phyloP scores from a whole-genome alignment of 176 grass and related monocot species.

The Guadua angustifolia region DNA sequence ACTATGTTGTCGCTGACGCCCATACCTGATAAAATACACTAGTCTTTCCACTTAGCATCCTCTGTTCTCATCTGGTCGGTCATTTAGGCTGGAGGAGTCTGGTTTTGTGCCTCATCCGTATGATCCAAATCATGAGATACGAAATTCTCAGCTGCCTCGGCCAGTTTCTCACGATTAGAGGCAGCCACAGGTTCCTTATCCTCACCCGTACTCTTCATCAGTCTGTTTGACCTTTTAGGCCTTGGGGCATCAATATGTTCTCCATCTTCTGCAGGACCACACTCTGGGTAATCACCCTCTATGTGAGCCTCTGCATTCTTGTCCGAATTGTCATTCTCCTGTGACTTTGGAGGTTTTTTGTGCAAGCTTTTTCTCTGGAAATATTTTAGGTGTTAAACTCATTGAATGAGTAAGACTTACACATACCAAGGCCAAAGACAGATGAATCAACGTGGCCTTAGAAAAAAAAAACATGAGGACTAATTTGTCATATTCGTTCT shows the following conservation, averaged over 20 bases:
- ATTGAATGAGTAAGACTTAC: slow-evolving; percentile 13
- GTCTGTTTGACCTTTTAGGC: slow-evolving; percentile 82
- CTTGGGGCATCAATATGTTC: slow-evolving; percentile 47
- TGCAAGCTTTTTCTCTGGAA: slow-evolving; percentile 70
- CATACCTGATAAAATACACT: slow-evolving; percentile 25
- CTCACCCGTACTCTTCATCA: slow-evolving; percentile 55
- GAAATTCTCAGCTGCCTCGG: slow-evolving; percentile 38
- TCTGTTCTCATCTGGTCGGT: slow-evolving; percentile 22
- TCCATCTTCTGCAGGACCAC: slow-evolving; percentile 51
- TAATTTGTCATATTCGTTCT: slow-evolving; percentile 16
- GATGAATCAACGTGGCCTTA: not conserved
- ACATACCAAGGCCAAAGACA: not conserved
- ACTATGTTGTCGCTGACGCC: slow-evolving; percentile 25
- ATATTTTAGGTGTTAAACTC: slow-evolving; percentile 22
- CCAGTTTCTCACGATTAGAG: slow-evolving; percentile 34
- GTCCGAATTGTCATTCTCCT: slow-evolving; percentile 48
- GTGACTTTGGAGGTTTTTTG: slow-evolving; percentile 61
- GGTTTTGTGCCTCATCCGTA: slow-evolving; percentile 39
- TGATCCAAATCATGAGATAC: slow-evolving; percentile 2
- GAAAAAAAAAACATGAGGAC: not conserved
- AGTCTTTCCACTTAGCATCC: slow-evolving; percentile 18
- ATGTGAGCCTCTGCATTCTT: slow-evolving; percentile 24
- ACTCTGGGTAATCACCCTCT: slow-evolving; percentile 43
- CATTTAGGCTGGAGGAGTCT: slow-evolving; percentile 5
- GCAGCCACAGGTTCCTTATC: slow-evolving; percentile 41